Conservation (phyloP, 169 alveolate genomes). For the Blepharisma undulans region DNA sequence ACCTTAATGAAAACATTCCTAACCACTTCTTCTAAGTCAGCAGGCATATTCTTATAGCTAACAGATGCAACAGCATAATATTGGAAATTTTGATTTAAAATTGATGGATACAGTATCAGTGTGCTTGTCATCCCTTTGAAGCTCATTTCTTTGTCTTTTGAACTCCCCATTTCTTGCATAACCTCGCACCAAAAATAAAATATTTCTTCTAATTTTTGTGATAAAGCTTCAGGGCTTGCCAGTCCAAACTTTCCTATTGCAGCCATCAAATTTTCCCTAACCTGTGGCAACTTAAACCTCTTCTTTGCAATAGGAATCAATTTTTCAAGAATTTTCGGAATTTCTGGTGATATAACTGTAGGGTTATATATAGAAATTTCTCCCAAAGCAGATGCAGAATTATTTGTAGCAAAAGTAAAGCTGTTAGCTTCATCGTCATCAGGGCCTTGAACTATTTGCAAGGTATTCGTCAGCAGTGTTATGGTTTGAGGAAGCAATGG, state of each 20-base stretch:
- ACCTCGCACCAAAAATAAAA: conserved; percentile 22
- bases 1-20: not conserved
- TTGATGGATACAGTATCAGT: not conserved
- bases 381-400: conserved; percentile 11
- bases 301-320: not conserved
- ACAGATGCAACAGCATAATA: conserved; percentile 19
- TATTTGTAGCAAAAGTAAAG: conserved; percentile 7
- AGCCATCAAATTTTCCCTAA: not conserved
- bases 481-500: no score
- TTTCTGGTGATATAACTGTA: not conserved
- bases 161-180: not conserved
- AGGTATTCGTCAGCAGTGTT: not conserved
- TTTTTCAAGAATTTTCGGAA: not conserved
- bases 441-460: not conserved
- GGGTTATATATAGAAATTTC: conserved; percentile 6
- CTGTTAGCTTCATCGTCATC: not conserved
- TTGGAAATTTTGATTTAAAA: conserved; percentile 11
- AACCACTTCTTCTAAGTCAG: not conserved
- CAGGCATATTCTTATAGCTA: not conserved
- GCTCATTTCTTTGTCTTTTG: not conserved
- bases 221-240: conserved; percentile 1
- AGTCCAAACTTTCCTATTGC: conserved; percentile 5
- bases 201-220: not conserved
- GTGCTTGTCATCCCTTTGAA: not conserved
- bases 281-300: not conserved